Evolutionary conservation across 1,284 basidiomycete genomes (phyloP).

Genomic region (Cyathus olla): DNA sequence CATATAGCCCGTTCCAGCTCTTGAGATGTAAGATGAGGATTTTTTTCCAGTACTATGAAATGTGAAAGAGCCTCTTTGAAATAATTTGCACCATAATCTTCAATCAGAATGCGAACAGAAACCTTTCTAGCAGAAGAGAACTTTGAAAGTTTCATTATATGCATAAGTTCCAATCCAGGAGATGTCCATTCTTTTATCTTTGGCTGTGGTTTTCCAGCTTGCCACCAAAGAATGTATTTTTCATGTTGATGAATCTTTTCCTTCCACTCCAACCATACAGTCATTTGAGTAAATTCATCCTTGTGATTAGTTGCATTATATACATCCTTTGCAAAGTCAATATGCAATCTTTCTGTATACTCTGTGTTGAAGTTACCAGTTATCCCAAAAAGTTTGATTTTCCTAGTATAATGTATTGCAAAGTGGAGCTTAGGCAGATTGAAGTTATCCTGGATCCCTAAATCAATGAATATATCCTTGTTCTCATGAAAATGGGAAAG

Average conservation of each 20-base stretch:
- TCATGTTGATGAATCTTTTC: constrained; percentile 31
- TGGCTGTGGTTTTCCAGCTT: constrained; percentile 3
- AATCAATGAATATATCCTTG: background rate
- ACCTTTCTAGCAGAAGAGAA: background rate
- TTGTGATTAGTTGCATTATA: constrained; percentile 36
- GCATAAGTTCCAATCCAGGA: background rate
- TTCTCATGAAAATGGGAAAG: background rate
- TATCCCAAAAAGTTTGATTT: constrained; percentile 28
- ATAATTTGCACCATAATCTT: background rate
- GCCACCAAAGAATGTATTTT: constrained; percentile 14
- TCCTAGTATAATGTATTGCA: background rate
- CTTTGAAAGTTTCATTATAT: background rate
- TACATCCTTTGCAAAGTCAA: constrained; percentile 38
- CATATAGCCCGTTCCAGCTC: constrained; percentile 17
- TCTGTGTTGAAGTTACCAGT: constrained; percentile 6
- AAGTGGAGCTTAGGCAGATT: constrained; percentile 36
- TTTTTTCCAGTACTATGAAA: background rate
- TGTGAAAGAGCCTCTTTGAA: background rate
- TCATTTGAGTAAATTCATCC: constrained; percentile 42
- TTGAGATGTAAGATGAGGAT: background rate
- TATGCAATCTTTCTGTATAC: constrained; percentile 25
- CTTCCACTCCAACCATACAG: constrained; percentile 33
- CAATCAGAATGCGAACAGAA: background rate
- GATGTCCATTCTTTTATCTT: background rate
- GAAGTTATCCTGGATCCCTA: constrained; percentile 20